These are phyloP conservation scores for Pestalotiopsis sp. DNA, from an alignment of 2,329 filamentous ascomycete genomes.

Conservation along the genomic window DNA sequence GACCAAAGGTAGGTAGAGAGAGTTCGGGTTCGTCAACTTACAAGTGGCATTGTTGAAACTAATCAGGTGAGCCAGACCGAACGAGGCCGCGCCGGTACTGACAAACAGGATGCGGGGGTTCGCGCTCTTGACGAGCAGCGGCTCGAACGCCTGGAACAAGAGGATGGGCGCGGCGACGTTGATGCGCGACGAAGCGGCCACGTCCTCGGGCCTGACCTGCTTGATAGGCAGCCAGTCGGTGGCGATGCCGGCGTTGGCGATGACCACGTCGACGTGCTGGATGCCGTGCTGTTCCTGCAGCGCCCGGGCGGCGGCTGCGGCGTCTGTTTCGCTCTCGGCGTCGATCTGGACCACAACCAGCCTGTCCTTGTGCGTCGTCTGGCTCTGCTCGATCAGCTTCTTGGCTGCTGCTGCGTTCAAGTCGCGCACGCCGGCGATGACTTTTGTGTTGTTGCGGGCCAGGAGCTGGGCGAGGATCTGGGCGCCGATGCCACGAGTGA, in stretches of 20 bases:
- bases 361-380: not conserved
- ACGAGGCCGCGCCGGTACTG: constrained; percentile 28
- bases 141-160: constrained; percentile 34
- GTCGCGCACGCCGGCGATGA: not conserved
- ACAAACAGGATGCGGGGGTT: constrained; percentile 34
- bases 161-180: constrained; percentile 33
- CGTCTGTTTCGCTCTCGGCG: constrained; percentile 26
- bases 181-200: constrained; percentile 24
- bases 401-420: not conserved
- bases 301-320: constrained; percentile 27
- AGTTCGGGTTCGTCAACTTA: constrained; percentile 27
- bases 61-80: constrained; percentile 20
- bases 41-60: constrained; percentile 17
- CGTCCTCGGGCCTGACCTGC: constrained; percentile 29
- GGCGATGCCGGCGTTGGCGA: constrained; percentile 36
- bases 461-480: not conserved
- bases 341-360: constrained; percentile 36
- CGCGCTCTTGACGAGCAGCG: constrained; percentile 31
- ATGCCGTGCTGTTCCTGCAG: constrained; percentile 28
- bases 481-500: not conserved
- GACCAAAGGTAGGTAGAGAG: constrained; percentile 33
- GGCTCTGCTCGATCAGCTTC: not conserved
- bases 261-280: constrained; percentile 35
- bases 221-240: constrained; percentile 22
- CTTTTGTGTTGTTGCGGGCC: not conserved